Evolutionary conservation across 176 grass and related monocot species (phyloP), one percentile per base, ranked within the genome.

Genomic region (Microstegium vimineum): DNA sequence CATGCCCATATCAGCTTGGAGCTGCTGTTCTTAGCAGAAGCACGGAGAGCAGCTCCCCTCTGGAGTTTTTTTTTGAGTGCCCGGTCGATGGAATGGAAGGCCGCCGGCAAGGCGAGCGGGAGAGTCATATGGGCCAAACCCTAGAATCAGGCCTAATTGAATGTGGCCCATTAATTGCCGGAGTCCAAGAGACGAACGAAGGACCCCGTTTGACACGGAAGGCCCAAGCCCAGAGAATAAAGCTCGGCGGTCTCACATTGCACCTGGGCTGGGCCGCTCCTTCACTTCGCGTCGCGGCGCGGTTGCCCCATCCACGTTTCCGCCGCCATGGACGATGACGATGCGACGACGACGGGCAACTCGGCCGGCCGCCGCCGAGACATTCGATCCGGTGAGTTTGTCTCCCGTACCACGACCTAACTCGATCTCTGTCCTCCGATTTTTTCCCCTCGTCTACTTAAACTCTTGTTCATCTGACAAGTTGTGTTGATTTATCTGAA

Each of bases 301-400:
- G n/a, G n/a, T n/a, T n/a, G n/a, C n/a, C n/a, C n/a, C n/a, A n/a
- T n/a, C n/a, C n/a, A n/a, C n/a, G n/a, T n/a, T 47, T 47, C 46
- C 16, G 27, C 10, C 17, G 37, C 62, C 15, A 85, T 85, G 87
- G 76, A 89, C 10, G 77, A 81, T 0, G 37, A 38, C 0, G 71
- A 89, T 26, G 26, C 41, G 71, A 15, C 54, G 65, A 22, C 71
- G 23, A 22, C 35, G 54, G 23, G 34, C 35, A 63, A 59, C 23
- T 61, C 14, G 11, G 8, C 57, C 57, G 25, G 37, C 51, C 51
- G 49, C 30, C 14, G 22, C 35, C 25, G 82, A 88, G 63, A 81
- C 66, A 67, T 94, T 94, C 70, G 46, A 90, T 81, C 78, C 90
- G 16, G 93, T 92, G 63, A 88, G 87, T 70, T n/a, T 17, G 3